Evolutionary conservation across 495 filamentous ascomycete species (phyloP), one percentile per base, ranked within the genome.

Genomic region (Penicillium paxilli): DNA sequence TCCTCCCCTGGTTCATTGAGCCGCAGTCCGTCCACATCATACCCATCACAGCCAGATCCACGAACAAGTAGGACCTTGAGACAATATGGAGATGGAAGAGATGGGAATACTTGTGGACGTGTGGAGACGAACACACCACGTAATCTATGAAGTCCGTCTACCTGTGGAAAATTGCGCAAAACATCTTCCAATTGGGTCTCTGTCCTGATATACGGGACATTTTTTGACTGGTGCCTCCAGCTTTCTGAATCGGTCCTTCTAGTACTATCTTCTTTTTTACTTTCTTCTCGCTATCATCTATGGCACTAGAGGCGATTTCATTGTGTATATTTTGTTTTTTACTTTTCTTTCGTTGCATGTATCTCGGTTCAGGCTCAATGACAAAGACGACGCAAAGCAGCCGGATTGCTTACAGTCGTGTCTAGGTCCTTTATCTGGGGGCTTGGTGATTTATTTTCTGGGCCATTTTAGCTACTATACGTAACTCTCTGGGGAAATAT

Each of bases 1-100:
- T 66, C 65, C 1, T 69, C 67, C 3, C 62, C 68, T 0, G 63
- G 58, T 24, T 75, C 67, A 0, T 47, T 72, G 33, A 72, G 70
- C 49, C 57, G 69, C 26, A 72, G 61, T 19, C 62, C 67, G 0
- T 72, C 72, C 0, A 65, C 63, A 2, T 71, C 68, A 1, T 57
- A 68, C 20, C 58, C 66, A 9, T 61, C 66, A 33, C 58, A 60
- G 35, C 48, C 53, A 17, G 62, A 65, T 26, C 14, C 52, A 2
- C 51, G 48, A 12, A 44, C 48, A 4, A 53, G 25, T n/a, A 21
- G 49, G 16, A 25, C 62, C 3, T 63, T 55, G 59, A 60, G 42
- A 19, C 54, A 49, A 12, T 44, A 51, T 48, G 56, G 51, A 11
- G 59, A 64, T 46, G 44, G 52, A 1, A 44, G 62, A 11, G 57